These are phyloP conservation scores for Wickerhamiella parazyma DNA, from an alignment of 805 yeast genomes.

Conservation along the genomic window DNA sequence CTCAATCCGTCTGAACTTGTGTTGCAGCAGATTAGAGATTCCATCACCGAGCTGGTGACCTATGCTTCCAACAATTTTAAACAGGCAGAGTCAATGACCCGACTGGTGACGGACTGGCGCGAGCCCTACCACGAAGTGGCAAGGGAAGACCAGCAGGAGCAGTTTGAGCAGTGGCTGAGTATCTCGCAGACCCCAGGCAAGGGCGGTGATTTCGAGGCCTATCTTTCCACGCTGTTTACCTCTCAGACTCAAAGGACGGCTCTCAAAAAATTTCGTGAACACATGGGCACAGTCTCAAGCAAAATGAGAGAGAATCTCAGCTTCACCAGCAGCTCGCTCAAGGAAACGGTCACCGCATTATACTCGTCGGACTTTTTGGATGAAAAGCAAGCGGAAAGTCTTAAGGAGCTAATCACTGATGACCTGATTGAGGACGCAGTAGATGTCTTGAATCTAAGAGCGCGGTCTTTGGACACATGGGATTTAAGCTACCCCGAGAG, in stretches of 20 bases:
- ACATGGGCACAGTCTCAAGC: neutral
- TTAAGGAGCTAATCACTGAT: neutral
- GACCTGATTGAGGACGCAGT: neutral
- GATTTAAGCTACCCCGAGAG: neutral
- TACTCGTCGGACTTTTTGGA: neutral
- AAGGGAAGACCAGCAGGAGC: neutral
- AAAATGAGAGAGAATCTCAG: neutral
- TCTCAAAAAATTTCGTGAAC: neutral
- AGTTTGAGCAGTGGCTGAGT: neutral
- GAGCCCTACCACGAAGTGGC: neutral
- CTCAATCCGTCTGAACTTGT: neutral
- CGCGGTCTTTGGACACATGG: neutral
- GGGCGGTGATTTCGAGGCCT: neutral
- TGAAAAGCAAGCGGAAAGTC: neutral
- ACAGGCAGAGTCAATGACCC: neutral
- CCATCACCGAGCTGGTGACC: neutral
- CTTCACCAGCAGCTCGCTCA: neutral
- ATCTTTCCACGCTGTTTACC: neutral
- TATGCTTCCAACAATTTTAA: neutral
- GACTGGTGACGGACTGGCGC: neutral
- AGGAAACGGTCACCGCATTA: neutral
- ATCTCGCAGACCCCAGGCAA: neutral
- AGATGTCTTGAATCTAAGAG: constrained; percentile 1
- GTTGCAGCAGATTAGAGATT: neutral
- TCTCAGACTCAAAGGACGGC: neutral